Percentiles rank a stretch among this genome's conserved stretches.
Conservation (phyloP, 2,329 filamentous ascomycete genomes). For the Aspergillus sp. region DNA sequence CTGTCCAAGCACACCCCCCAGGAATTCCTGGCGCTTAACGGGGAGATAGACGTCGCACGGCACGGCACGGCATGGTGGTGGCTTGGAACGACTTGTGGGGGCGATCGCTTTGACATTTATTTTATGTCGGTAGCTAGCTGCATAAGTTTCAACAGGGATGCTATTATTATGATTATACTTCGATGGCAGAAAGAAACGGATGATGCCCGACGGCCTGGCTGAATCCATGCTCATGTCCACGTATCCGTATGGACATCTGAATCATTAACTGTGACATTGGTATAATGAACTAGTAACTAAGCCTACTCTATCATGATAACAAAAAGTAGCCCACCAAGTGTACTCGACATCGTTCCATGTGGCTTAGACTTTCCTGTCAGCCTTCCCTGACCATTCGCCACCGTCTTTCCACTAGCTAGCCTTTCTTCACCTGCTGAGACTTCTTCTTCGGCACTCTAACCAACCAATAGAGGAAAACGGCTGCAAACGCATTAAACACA, state of each 20-base stretch:
- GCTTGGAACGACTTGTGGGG: not conserved
- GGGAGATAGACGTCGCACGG: not conserved
- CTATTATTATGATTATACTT: not conserved
- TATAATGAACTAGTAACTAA: not conserved
- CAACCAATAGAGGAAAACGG: constrained; percentile 55
- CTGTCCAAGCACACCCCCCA: not conserved
- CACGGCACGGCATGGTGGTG: not conserved
- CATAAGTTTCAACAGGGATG: too few relatives aligned
- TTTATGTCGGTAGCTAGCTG: not conserved
- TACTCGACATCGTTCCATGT: not conserved
- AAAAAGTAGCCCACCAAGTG: not conserved
- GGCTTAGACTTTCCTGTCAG: not conserved
- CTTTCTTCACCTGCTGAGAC: constrained; percentile 42
- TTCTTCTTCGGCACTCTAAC: constrained; percentile 52
- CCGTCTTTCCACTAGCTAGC: constrained; percentile 18
- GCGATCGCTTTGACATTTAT: not conserved
- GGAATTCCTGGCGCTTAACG: constrained; percentile 5
- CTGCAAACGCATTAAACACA: constrained; percentile 52
- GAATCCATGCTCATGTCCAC: not conserved
- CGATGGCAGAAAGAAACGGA: not conserved
- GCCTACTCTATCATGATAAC: not conserved
- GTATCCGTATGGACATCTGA: too few relatives aligned
- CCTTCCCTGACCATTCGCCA: not conserved
- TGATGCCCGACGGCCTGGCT: not conserved
- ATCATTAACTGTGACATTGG: not conserved